These are phyloP conservation scores for Phaeosphaeriaceae sp. DNA, from an alignment of 2,329 filamentous ascomycete genomes.

Conservation along the genomic window DNA sequence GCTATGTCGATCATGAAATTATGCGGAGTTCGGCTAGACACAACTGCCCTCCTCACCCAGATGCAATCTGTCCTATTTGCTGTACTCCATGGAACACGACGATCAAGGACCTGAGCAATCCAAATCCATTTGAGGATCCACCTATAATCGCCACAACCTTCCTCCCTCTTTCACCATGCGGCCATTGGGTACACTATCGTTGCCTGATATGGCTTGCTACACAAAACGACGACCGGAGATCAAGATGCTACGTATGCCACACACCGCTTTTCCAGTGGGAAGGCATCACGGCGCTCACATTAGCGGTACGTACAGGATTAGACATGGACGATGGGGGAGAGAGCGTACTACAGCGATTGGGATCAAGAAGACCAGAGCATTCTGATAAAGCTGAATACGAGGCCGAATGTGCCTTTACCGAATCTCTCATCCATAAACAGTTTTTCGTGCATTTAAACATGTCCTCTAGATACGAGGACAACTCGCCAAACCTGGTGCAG, in stretches of 20 bases:
- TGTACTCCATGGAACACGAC: constrained; percentile 10
- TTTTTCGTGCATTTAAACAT: constrained; percentile 8
- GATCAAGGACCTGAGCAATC: background rate
- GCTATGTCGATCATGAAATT: constrained; percentile 30
- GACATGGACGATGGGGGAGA: constrained; percentile 3
- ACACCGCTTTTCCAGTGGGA: constrained; percentile 27
- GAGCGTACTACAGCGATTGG: background rate
- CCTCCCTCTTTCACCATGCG: constrained; percentile 27
- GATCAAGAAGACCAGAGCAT: background rate
- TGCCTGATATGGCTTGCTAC: constrained; percentile 23
- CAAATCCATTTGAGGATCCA: no score
- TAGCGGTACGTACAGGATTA: constrained; percentile 25
- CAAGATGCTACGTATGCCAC: constrained; percentile 21
- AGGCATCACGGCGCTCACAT: constrained; percentile 26
- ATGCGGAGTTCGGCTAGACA: constrained; percentile 8
- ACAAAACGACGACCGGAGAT: background rate
- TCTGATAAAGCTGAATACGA: constrained; percentile 12
- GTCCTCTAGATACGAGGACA: constrained; percentile 8
- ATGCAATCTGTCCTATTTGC: constrained; percentile 17
- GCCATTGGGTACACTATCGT: constrained; percentile 35
- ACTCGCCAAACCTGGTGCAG: constrained; percentile 16
- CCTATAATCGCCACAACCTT: constrained; percentile 11
- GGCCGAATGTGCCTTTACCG: constrained; percentile 22
- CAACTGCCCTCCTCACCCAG: constrained; percentile 11
- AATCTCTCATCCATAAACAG: constrained; percentile 1